These are phyloP conservation scores for Phycomyces nitens DNA, from an alignment of 192 early-diverging fungal genomes.

Conservation along the genomic window DNA sequence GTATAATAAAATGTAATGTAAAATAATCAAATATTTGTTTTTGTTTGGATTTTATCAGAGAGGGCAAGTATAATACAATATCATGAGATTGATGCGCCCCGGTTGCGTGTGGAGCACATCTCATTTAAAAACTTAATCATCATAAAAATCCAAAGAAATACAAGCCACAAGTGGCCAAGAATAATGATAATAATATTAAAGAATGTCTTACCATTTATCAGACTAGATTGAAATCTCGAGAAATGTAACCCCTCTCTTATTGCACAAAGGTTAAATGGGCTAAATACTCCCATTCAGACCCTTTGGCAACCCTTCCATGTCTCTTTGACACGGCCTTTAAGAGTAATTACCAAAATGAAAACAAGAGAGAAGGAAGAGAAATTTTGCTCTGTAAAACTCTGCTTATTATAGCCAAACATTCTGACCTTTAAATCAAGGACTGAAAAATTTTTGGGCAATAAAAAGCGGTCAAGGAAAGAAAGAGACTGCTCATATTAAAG, in stretches of 20 bases:
- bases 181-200: neutral
- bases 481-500: no score
- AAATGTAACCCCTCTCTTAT: neutral
- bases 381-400: no score
- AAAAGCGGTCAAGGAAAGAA: no score
- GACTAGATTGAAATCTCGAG: constrained; percentile 6
- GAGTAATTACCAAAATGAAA: no score
- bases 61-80: constrained; percentile 21
- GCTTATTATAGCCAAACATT: no score
- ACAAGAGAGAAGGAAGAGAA: neutral
- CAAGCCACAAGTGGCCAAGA: neutral
- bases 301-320: no score
- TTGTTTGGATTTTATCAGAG: constrained; percentile 14
- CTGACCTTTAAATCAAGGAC: no score
- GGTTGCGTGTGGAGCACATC: constrained; percentile 13
- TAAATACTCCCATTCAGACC: no score
- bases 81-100: constrained; percentile 1
- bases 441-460: no score
- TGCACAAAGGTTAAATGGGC: no score
- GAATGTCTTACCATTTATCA: neutral
- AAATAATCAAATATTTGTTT: neutral
- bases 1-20: no score
- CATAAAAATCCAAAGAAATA: neutral
- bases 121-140: constrained; percentile 21
- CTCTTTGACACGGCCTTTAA: no score